Conservation (phyloP, 169 alveolate genomes). For the Babesia microti region DNA sequence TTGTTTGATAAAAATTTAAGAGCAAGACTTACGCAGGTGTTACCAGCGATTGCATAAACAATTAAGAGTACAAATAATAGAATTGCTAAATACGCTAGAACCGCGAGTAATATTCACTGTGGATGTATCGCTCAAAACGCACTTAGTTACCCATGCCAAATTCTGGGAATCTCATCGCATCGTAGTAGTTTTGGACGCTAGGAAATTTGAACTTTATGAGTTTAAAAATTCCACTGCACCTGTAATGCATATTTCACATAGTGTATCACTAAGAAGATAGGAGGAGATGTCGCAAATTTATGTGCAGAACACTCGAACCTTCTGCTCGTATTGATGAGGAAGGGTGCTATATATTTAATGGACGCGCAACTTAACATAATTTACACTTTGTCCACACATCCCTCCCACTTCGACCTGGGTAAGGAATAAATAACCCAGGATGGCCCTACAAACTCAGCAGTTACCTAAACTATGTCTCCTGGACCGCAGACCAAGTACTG, state of each 20-base stretch:
- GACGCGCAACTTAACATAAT: constrained; percentile 17
- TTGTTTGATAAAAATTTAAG: too few relatives aligned
- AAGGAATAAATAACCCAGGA: too few relatives aligned
- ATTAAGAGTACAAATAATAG: too few relatives aligned
- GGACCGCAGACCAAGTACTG: too few relatives aligned
- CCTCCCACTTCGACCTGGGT: constrained; percentile 29
- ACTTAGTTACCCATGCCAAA: constrained; percentile 2
- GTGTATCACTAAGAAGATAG: constrained; percentile 5
- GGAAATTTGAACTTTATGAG: too few relatives aligned
- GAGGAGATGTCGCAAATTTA: constrained; percentile 13
- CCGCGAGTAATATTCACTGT: background rate
- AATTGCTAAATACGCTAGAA: too few relatives aligned
- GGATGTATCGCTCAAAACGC: background rate
- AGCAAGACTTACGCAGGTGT: too few relatives aligned
- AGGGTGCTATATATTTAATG: constrained; percentile 3
- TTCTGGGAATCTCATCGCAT: background rate
- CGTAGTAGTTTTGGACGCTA: constrained; percentile 1
- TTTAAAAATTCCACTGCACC: too few relatives aligned
- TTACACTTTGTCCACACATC: constrained; percentile 6
- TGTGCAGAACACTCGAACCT: constrained; percentile 16
- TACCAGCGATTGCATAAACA: too few relatives aligned
- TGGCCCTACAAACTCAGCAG: too few relatives aligned
- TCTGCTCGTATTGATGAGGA: constrained; percentile 21
- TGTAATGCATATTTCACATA: background rate
- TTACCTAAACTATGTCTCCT: too few relatives aligned